Evolutionary conservation across 2,329 filamentous ascomycete species (phyloP).

Genomic region (Aspergillus quadrilineatus): DNA sequence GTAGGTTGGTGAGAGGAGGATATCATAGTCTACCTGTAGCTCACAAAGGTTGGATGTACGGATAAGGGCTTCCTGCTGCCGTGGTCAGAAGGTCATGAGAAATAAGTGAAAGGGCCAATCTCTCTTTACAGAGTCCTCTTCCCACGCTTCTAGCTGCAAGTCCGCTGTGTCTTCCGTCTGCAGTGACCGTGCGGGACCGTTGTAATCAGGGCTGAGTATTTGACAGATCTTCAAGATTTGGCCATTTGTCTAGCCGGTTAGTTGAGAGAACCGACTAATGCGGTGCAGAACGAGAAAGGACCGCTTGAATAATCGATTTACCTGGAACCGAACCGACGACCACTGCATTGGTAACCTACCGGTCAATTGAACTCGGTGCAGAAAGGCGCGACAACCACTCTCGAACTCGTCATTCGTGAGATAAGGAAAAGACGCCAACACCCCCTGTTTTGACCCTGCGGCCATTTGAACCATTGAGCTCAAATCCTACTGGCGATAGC

Average conservation of each 20-base stretch:
- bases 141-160: constrained; percentile 22
- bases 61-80: constrained; percentile 44
- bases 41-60: constrained; percentile 32
- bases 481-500: constrained; percentile 1
- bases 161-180: constrained; percentile 14
- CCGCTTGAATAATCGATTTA: constrained; percentile 15
- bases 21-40: constrained; percentile 65
- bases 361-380: constrained; percentile 53
- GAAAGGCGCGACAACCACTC: constrained; percentile 62
- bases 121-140: constrained; percentile 32
- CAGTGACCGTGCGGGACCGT: background rate
- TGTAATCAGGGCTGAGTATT: constrained; percentile 18
- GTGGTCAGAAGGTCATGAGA: constrained; percentile 28
- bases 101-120: background rate
- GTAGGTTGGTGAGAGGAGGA: constrained; percentile 74
- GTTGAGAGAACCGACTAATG: constrained; percentile 8
- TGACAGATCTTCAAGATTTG: constrained; percentile 33
- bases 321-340: constrained; percentile 33
- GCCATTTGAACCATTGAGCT: constrained; percentile 14
- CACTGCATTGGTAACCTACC: constrained; percentile 55
- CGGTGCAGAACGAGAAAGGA: background rate
- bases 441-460: background rate
- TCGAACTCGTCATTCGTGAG: constrained; percentile 63
- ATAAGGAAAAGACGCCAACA: constrained; percentile 55
- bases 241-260: constrained; percentile 25